Conservation (phyloP, 73 alveolate genomes). For the Tetrahymena elliotti region DNA sequence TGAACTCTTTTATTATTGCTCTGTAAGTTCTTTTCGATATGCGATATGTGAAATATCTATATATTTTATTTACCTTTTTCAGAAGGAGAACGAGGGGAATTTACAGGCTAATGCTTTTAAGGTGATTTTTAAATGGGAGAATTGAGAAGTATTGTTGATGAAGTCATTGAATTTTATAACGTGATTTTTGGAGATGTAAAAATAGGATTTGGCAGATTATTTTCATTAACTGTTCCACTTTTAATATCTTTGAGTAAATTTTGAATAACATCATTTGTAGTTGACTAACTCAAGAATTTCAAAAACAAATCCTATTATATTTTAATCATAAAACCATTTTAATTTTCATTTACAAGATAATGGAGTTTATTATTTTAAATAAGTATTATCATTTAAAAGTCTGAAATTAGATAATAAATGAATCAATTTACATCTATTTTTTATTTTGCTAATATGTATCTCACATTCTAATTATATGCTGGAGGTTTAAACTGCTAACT, state of each 20-base stretch:
- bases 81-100: not conserved
- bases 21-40: not conserved
- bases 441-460: not conserved
- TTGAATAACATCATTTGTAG: not conserved
- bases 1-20: not conserved
- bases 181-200: not conserved
- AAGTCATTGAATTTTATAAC: not conserved
- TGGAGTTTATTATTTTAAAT: too few species aligned
- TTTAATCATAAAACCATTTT: too few species aligned
- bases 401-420: too few species aligned
- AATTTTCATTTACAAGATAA: too few species aligned
- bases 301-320: not conserved
- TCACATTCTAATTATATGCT: not conserved
- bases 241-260: not conserved
- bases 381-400: too few species aligned
- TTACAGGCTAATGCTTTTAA: not conserved
- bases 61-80: not conserved
- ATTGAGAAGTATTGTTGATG: not conserved
- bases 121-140: not conserved
- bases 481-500: not conserved
- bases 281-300: not conserved
- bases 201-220: not conserved
- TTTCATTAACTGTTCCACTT: not conserved
- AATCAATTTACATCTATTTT: not conserved
- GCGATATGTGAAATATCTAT: not conserved